Base-by-base conservation (phyloP, 1,284 basidiomycete genomes). In the Austroboletus niveus region DNA sequence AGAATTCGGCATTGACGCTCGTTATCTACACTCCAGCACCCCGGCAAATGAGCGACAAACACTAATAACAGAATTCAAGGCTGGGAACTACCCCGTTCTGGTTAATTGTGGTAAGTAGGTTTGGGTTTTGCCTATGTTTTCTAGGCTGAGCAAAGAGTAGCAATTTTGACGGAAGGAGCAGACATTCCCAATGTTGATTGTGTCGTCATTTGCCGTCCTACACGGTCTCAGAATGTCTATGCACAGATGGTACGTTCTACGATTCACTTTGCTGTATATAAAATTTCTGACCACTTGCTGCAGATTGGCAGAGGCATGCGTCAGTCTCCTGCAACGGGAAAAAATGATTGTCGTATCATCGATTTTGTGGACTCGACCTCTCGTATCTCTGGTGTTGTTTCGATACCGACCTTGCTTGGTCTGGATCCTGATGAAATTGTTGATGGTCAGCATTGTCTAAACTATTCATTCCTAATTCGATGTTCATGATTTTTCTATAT, bases 111-210 rank as follows among this genome's bases (percentile, higher is more conserved):
- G 92, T 90, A 52, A 44, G 80, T 70, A 29, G 27, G 27, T 29
- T 29, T 29, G 27, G 27, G 27, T 29, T 29, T 6, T 6, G 27
- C 27, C 27, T 29, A 29, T 29, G 27, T 29, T 29, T 29, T 29
- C 27, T 6, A 29, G 22, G 27, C 27, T 29, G 27, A 29, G 27
- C 27, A 29, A 8, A 8, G 27, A 29, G 7, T 48, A 92, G 91
- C 89, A 24, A 90, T 98, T 47, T 75, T 98, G 57, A 95, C 93
- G 0, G 94, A 97, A 72, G 94, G 94, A 2, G 81, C 92, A 8
- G 92, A 94, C 70, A 91, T 95, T 45, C 92, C 91, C 1, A 91
- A 92, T 61, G 91, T 98, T 49, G 96, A 98, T 63, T 97, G 94
- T 57, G 80, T 98, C 8, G 69, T 98, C 27, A 75, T 98, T 10